These are phyloP conservation scores for Lasiodiplodia theobromae DNA, from an alignment of 2,329 filamentous ascomycete species.

Conservation along the genomic window DNA sequence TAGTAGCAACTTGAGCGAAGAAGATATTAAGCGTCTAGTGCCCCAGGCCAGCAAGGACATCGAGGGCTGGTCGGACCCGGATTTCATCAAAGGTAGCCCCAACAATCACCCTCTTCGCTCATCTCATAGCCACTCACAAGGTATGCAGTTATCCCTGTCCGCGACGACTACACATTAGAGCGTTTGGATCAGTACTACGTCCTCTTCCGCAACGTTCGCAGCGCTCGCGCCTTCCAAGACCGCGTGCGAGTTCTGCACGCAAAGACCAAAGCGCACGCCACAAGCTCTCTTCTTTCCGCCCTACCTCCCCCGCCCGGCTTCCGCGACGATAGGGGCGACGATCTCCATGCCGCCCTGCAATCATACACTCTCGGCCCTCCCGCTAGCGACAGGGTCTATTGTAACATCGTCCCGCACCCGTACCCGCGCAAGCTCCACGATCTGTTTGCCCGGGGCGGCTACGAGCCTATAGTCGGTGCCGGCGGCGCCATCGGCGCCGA, in stretches of 20 bases:
- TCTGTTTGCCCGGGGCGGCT: slow-evolving; percentile 27
- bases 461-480: not conserved
- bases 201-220: slow-evolving; percentile 67
- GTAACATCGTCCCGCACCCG: slow-evolving; percentile 36
- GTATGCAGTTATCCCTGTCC: slow-evolving; percentile 65
- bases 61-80: slow-evolving; percentile 67
- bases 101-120: not conserved
- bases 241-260: slow-evolving; percentile 61
- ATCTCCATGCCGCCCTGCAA: slow-evolving; percentile 1
- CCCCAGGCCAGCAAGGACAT: slow-evolving; percentile 66
- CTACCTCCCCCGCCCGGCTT: slow-evolving; percentile 53
- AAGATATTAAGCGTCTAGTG: slow-evolving; percentile 74
- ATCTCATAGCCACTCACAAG: not conserved
- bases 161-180: slow-evolving; percentile 68
- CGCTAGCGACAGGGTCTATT: slow-evolving; percentile 35
- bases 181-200: slow-evolving; percentile 72
- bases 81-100: slow-evolving; percentile 63
- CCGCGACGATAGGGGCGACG: slow-evolving; percentile 53
- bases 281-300: slow-evolving; percentile 50
- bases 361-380: slow-evolving; percentile 20
- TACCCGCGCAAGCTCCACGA: slow-evolving; percentile 29
- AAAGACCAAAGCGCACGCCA: slow-evolving; percentile 54
- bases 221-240: slow-evolving; percentile 67
- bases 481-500: not conserved
- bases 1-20: slow-evolving; percentile 66